Conservation (phyloP, 225 moss, liverwort and hornwort genomes). For the Pseudoscleropodium purum region DNA sequence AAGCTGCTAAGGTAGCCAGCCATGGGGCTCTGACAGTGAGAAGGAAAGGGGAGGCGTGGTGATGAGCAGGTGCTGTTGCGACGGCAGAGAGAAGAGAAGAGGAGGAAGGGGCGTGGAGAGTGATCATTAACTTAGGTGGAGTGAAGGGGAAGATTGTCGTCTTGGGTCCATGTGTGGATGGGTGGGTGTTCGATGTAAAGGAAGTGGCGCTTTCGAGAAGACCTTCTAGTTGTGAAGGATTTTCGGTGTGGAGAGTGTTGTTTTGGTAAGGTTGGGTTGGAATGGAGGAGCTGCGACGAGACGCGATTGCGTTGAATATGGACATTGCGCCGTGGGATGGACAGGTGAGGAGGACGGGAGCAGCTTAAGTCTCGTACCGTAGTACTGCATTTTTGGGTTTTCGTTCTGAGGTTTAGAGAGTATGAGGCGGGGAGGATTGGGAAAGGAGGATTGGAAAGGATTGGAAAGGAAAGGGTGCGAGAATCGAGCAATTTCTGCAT, state of each 20-base stretch:
- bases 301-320: conserved; percentile 62
- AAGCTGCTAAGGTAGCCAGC: not conserved
- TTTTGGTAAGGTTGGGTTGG: not conserved
- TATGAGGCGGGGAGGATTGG: not conserved
- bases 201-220: not conserved
- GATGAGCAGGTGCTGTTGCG: conserved; percentile 2
- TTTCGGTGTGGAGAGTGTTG: not conserved
- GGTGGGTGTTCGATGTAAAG: not conserved
- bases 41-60: not conserved
- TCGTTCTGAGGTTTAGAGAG: not conserved
- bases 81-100: not conserved
- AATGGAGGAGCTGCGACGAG: conserved; percentile 54
- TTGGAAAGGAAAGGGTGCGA: not conserved
- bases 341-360: conserved; percentile 49
- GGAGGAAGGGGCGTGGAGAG: not conserved
- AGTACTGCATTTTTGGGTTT: not conserved
- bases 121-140: not conserved
- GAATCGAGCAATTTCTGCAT: not conserved
- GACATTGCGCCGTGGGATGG: conserved; percentile 84
- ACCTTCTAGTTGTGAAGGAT: not conserved
- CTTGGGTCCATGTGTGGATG: not conserved
- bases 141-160: not conserved
- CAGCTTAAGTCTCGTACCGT: not conserved
- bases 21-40: not conserved
- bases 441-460: not conserved